phyloP scores from a whole-genome alignment of 1,139 yeast species.

The Saccharomyces uvarum region DNA sequence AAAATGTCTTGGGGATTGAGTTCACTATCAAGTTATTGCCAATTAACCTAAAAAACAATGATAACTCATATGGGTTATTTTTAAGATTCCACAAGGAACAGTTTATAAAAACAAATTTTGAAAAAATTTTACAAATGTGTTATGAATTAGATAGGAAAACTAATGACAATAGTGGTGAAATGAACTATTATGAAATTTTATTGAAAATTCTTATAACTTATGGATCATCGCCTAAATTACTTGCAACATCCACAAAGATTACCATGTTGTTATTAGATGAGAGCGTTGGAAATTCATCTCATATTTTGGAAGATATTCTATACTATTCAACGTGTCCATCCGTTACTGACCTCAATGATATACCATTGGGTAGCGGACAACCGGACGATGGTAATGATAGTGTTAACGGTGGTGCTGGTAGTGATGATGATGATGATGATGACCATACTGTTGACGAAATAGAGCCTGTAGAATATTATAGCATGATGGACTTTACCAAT shows the following conservation, averaged over 20 bases:
- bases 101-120: constrained; percentile 20
- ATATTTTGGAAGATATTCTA: constrained; percentile 17
- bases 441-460: constrained; percentile 6
- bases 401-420: neutral
- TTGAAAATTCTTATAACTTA: constrained; percentile 15
- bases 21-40: constrained; percentile 15
- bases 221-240: constrained; percentile 18
- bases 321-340: constrained; percentile 5
- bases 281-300: constrained; percentile 3
- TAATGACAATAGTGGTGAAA: neutral
- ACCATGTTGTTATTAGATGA: constrained; percentile 14
- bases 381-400: constrained; percentile 2
- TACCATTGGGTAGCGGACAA: constrained; percentile 8
- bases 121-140: constrained; percentile 10
- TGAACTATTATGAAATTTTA: constrained; percentile 12
- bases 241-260: constrained; percentile 10
- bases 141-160: neutral
- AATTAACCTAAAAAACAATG: constrained; percentile 3
- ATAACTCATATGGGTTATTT: constrained; percentile 11
- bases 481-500: constrained; percentile 26
- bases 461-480: constrained; percentile 11
- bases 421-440: constrained; percentile 2
- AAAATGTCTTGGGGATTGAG: constrained; percentile 19
- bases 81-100: constrained; percentile 21
- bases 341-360: neutral